These are phyloP conservation scores for Eucalyptus cloeziana DNA, from an alignment of 345 rosid species.

Conservation along the genomic window DNA sequence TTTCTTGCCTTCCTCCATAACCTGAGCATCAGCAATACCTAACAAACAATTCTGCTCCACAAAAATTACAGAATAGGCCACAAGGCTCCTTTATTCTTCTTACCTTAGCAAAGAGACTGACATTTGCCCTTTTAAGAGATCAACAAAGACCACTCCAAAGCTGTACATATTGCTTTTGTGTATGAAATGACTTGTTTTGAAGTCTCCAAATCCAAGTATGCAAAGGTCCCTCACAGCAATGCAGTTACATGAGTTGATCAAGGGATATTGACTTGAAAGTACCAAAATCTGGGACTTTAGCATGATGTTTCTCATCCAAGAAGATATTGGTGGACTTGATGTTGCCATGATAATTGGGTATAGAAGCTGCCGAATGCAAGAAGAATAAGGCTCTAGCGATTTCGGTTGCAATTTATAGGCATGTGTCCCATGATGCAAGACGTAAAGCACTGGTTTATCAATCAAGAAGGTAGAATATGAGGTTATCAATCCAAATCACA, in stretches of 20 bases:
- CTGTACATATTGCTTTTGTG: neutral
- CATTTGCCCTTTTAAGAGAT: neutral
- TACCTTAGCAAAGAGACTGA: neutral
- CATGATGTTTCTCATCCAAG: too few relatives aligned
- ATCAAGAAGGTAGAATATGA: too few relatives aligned
- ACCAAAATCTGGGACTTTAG: too few relatives aligned
- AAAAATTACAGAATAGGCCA: neutral
- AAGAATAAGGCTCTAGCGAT: too few relatives aligned
- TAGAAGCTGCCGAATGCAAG: too few relatives aligned
- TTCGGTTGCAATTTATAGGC: too few relatives aligned
- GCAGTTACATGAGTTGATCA: neutral
- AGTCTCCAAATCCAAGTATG: neutral
- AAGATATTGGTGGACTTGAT: too few relatives aligned
- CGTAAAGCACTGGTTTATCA: too few relatives aligned
- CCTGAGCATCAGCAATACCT: neutral
- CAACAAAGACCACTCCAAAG: neutral
- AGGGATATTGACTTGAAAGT: neutral
- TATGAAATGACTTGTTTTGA: neutral
- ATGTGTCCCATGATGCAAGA: too few relatives aligned
- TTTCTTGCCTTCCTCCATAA: neutral
- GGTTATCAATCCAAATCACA: too few relatives aligned
- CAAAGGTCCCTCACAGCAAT: neutral
- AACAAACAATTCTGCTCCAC: neutral
- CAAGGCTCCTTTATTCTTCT: neutral
- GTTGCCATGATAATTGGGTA: too few relatives aligned